These are phyloP conservation scores for Endocalyx cinctus DNA, from an alignment of 2,329 filamentous ascomycete species.

Conservation along the genomic window DNA sequence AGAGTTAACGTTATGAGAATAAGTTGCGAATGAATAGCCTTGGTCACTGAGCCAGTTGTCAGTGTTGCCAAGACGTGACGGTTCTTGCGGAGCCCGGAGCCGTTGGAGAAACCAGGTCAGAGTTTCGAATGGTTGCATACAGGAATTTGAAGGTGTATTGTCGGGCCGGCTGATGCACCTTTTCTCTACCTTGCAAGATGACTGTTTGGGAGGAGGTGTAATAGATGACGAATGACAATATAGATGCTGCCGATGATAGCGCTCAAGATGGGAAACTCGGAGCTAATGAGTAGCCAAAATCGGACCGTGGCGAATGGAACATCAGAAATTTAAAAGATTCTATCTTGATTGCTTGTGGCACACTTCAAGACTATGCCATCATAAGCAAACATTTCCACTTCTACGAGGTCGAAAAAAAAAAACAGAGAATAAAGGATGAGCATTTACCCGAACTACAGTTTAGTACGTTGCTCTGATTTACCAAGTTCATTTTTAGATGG, in stretches of 20 bases:
- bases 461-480: no score
- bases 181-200: neutral
- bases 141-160: neutral
- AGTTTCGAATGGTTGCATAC: no score
- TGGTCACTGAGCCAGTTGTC: neutral
- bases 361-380: no score
- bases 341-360: neutral
- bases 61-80: neutral
- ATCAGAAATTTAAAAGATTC: neutral
- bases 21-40: neutral
- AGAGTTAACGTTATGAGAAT: no score
- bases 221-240: neutral
- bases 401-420: no score
- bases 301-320: neutral
- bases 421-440: no score
- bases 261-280: conserved; percentile 2
- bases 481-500: no score
- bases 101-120: no score
- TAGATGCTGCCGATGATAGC: neutral
- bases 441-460: no score
- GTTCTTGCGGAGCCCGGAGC: conserved; percentile 3
- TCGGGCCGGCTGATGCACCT: conserved; percentile 3
- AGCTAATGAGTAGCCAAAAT: neutral
- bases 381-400: no score
- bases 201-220: neutral